phyloP scores from a whole-genome alignment of 176 grass and related monocot genomes.

The Puya raimondii region DNA sequence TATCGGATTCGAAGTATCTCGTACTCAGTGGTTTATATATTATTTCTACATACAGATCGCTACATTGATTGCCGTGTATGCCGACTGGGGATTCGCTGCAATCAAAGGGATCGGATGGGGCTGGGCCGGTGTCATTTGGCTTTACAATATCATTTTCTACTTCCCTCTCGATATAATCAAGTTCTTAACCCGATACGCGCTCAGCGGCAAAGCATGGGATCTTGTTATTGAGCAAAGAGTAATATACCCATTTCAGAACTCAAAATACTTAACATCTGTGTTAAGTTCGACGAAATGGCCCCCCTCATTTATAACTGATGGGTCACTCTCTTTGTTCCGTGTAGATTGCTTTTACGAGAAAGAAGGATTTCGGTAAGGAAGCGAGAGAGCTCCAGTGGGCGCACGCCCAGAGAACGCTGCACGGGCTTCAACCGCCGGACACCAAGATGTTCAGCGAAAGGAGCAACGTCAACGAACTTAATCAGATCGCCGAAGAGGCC shows the following conservation, averaged over 20 bases:
- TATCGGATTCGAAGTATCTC: not conserved
- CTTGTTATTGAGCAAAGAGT: constrained; percentile 82
- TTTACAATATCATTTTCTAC: constrained; percentile 77
- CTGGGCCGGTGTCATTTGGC: constrained; percentile 83
- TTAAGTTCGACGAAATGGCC: not conserved
- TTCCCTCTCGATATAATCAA: constrained; percentile 83
- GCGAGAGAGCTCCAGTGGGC: constrained; percentile 86
- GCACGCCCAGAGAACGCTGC: constrained; percentile 68
- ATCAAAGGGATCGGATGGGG: constrained; percentile 96
- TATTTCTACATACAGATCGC: constrained; percentile 34
- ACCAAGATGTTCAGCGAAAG: constrained; percentile 37
- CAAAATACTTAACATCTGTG: not conserved
- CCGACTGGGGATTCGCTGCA: constrained; percentile 55
- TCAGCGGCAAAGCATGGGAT: constrained; percentile 79
- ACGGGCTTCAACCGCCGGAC: constrained; percentile 51
- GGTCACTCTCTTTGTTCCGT: not conserved
- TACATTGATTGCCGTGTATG: constrained; percentile 74
- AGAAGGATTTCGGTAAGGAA: constrained; percentile 74
- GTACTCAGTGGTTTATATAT: not conserved
- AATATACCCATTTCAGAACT: constrained; percentile 9
- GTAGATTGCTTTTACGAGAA: constrained; percentile 73
- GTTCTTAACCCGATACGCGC: constrained; percentile 67
- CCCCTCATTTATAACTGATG: not conserved
- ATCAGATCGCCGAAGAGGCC: constrained; percentile 71
- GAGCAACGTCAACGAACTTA: constrained; percentile 47